Base-by-base conservation (phyloP, 139 green algal genomes). In the Spirogloea muscicola region DNA sequence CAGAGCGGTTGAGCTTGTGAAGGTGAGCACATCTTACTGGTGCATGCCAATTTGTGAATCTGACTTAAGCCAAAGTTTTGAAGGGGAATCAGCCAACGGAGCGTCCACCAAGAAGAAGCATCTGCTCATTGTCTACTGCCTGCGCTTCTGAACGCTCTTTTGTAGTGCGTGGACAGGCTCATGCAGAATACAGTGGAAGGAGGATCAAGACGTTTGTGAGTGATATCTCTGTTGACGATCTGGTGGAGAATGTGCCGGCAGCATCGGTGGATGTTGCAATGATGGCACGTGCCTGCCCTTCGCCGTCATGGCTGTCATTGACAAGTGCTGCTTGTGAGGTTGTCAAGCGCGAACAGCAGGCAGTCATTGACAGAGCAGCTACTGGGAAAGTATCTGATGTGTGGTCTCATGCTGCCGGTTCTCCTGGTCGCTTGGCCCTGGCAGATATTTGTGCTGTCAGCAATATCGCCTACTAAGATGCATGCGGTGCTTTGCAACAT, bases 381-480 rank as follows among this genome's bases (percentile, higher is more conserved):
- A n/a, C n/a, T n/a, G n/a, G n/a, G n/a, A n/a, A n/a, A n/a, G n/a
- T n/a, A n/a, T n/a, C n/a, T n/a, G n/a, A n/a, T n/a, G n/a, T n/a
- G n/a, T n/a, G n/a, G n/a, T n/a, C n/a, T n/a, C n/a, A n/a, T n/a
- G n/a, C n/a, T n/a, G n/a, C n/a, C n/a, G n/a, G n/a, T n/a, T 55
- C 21, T 55, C 46, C 21, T 55, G 21, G 21, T 55, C 46, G 21
- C 21, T 21, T 21, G 21, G 21, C 18, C 25, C 18, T 9, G 55
- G 1, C 68, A 84, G 49, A 72, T 98, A 0, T 98, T 98, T 82
- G 90, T 96, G 34, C 83, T 98, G 48, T 96, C 90, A 0, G 94
- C 94, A 0, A 90, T 98, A 3, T 74, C 85, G 6, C 91, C 89
- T 0, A 77, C 86, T 16, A 84, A 70, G 27, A 82, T 82, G 74